These are phyloP conservation scores for Amyloporia xantha DNA, from an alignment of 768 basidiomycete genomes.

Conservation along the genomic window DNA sequence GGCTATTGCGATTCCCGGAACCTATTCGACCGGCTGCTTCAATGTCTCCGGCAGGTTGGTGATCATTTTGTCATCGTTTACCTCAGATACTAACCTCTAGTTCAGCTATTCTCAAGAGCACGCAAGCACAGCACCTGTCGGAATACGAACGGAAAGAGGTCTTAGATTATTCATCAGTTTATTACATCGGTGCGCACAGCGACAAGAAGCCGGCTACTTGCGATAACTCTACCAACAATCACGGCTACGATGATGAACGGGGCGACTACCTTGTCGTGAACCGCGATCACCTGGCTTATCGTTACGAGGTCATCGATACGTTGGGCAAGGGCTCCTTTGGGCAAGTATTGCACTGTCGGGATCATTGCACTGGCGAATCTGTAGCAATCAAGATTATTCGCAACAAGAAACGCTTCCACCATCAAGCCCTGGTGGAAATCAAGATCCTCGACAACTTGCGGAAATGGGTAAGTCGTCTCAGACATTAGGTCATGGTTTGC, in stretches of 20 bases:
- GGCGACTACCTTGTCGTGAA: constrained; percentile 92
- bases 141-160: constrained; percentile 90
- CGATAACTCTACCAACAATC: constrained; percentile 75
- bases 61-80: neutral
- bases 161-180: constrained; percentile 78
- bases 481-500: neutral
- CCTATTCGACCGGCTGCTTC: constrained; percentile 67
- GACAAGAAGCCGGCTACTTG: constrained; percentile 78
- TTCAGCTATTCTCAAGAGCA: constrained; percentile 59
- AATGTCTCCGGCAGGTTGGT: constrained; percentile 64
- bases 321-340: constrained; percentile 99
- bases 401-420: constrained; percentile 98
- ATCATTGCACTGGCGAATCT: constrained; percentile 92
- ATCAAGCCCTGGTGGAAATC: constrained; percentile 98
- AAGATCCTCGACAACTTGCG: constrained; percentile 94
- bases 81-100: constrained; percentile 9
- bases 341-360: constrained; percentile 92
- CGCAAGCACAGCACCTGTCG: constrained; percentile 66
- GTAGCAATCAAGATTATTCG: constrained; percentile 99
- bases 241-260: constrained; percentile 96
- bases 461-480: constrained; percentile 80
- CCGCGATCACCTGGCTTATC: constrained; percentile 90
- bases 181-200: constrained; percentile 72
- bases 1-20: constrained; percentile 88
- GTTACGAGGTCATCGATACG: constrained; percentile 90